phyloP scores from a whole-genome alignment of 768 basidiomycete genomes.

The Russula earlei region DNA sequence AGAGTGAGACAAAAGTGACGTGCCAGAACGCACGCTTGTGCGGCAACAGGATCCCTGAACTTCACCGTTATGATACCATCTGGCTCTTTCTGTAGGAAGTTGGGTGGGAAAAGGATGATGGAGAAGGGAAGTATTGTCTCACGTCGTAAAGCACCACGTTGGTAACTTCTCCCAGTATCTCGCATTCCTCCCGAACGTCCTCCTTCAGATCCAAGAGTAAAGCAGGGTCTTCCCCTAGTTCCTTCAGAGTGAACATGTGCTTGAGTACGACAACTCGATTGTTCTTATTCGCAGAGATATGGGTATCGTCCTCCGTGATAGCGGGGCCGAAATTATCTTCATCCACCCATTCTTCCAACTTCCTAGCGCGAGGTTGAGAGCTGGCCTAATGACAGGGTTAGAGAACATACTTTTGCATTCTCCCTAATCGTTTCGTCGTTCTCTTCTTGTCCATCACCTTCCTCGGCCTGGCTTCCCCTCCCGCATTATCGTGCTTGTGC shows the following conservation, averaged over 20 bases:
- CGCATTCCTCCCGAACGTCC: conserved; percentile 91
- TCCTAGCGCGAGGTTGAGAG: conserved; percentile 38
- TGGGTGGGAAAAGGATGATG: neutral
- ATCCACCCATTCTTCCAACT: conserved; percentile 89
- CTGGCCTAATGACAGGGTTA: neutral
- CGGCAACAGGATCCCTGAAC: conserved; percentile 86
- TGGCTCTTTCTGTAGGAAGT: conserved; percentile 59
- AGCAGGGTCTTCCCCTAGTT: conserved; percentile 77
- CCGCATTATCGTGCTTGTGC: conserved; percentile 47
- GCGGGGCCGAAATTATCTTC: conserved; percentile 85
- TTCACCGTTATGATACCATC: conserved; percentile 96
- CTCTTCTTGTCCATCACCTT: conserved; percentile 73
- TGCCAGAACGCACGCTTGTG: conserved; percentile 85
- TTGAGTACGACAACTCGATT: conserved; percentile 86
- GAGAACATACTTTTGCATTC: conserved; percentile 70
- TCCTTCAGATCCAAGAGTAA: conserved; percentile 89
- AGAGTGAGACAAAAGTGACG: conserved; percentile 24
- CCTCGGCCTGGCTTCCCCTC: conserved; percentile 39
- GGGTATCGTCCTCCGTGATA: conserved; percentile 45
- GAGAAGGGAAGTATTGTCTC: conserved; percentile 27
- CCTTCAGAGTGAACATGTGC: conserved; percentile 86
- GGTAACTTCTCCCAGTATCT: conserved; percentile 85
- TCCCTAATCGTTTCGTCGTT: conserved; percentile 62
- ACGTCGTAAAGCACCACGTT: conserved; percentile 95
- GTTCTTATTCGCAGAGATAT: conserved; percentile 39